Evolutionary conservation across 352 stramenopile species (phyloP).

Genomic region (Phytophthora pinifolia): DNA sequence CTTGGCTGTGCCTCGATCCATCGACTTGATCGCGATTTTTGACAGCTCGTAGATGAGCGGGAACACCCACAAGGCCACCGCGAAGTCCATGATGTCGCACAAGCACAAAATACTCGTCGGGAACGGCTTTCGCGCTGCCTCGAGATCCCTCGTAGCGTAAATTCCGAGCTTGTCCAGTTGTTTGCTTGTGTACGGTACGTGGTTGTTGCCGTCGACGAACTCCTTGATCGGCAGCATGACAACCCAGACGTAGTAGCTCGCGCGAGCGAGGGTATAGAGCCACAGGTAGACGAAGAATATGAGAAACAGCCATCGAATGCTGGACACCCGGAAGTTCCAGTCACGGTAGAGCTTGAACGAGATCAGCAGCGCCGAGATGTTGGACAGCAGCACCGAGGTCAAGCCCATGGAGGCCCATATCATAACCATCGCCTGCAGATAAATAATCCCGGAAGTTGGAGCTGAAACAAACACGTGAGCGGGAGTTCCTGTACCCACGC

Average conservation of each 20-base stretch:
- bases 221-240: conserved; percentile 32
- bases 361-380: conserved; percentile 35
- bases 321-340: conserved; percentile 52
- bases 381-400: conserved; percentile 36
- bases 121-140: conserved; percentile 23
- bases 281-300: conserved; percentile 56
- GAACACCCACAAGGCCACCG: conserved; percentile 48
- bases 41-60: conserved; percentile 62
- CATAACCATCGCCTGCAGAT: conserved; percentile 29
- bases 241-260: conserved; percentile 47
- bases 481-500: conserved; percentile 15
- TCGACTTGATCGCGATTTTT: conserved; percentile 54
- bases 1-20: conserved; percentile 52
- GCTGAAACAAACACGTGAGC: conserved; percentile 8
- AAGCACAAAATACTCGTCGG: conserved; percentile 40
- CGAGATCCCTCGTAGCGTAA: conserved; percentile 39
- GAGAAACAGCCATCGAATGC: conserved; percentile 61
- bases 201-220: conserved; percentile 39
- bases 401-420: conserved; percentile 36
- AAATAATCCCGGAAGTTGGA: conserved; percentile 15
- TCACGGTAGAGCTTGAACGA: conserved; percentile 45
- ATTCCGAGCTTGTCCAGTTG: conserved; percentile 56
- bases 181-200: conserved; percentile 28
- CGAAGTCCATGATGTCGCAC: conserved; percentile 55
- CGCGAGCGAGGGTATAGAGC: conserved; percentile 35